phyloP scores from a whole-genome alignment of 345 rosid species.

The Fremontodendron californicum region DNA sequence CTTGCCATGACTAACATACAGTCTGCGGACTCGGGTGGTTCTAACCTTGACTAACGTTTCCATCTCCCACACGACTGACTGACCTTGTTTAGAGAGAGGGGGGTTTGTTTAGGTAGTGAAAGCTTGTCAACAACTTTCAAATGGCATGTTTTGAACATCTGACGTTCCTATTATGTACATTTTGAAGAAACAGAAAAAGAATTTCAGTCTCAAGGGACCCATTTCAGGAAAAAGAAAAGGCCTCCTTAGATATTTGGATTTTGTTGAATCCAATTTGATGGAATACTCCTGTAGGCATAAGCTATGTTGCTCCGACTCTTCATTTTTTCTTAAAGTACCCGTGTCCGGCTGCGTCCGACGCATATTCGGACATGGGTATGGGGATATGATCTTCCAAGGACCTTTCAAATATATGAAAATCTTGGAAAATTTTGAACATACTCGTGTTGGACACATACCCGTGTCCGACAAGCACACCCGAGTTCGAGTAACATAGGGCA shows the following conservation, averaged over 20 bases:
- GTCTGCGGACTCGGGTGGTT: slow-evolving; percentile 26
- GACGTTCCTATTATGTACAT: not conserved
- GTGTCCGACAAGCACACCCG: too few species aligned
- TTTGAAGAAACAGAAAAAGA: not conserved
- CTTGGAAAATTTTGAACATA: too few species aligned
- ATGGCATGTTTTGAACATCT: not conserved
- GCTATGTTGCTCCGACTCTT: too few species aligned
- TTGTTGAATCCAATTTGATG: not conserved
- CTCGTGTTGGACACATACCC: too few species aligned
- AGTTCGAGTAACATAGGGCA: too few species aligned
- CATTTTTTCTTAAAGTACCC: too few species aligned
- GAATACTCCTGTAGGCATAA: slow-evolving; percentile 1
- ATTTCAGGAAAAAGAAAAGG: not conserved
- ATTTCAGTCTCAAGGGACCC: not conserved
- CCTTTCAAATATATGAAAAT: too few species aligned
- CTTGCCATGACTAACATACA: slow-evolving; percentile 61
- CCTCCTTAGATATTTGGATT: not conserved
- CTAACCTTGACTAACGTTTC: slow-evolving; percentile 23
- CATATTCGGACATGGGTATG: too few species aligned
- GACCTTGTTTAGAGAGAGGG: slow-evolving; percentile 15
- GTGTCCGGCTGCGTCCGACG: too few species aligned
- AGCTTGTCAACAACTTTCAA: slow-evolving; percentile 3
- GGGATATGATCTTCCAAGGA: too few species aligned
- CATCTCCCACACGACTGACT: slow-evolving; percentile 18
- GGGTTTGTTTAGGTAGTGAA: slow-evolving; percentile 15